Conservation (phyloP, 306 rosid species). For the Glycyrrhiza uralensis region DNA sequence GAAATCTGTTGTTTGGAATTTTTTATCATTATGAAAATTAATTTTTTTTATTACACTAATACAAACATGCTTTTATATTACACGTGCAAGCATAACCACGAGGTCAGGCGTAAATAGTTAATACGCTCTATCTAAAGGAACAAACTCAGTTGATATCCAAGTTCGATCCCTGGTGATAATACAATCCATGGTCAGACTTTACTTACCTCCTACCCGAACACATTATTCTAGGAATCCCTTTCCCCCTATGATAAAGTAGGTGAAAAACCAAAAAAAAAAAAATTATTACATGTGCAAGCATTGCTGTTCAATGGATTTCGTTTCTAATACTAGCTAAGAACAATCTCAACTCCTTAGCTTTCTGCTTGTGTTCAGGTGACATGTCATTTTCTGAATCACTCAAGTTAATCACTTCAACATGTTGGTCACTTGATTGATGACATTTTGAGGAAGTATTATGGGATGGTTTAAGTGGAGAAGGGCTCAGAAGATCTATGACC, state of each 20-base stretch:
- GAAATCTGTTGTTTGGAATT: neutral
- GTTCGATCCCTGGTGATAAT: no score
- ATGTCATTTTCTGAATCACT: constrained; percentile 66
- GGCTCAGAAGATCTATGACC: constrained; percentile 68
- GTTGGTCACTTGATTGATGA: constrained; percentile 27
- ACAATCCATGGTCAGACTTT: no score
- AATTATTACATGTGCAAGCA: neutral
- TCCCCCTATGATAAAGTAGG: no score
- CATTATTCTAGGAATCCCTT: no score
- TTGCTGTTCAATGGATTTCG: constrained; percentile 27
- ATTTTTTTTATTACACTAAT: neutral
- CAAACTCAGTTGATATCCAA: no score
- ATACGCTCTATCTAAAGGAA: no score
- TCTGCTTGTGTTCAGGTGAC: constrained; percentile 62
- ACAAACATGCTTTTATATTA: no score
- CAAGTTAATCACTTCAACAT: constrained; percentile 56
- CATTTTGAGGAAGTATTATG: neutral
- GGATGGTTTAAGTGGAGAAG: constrained; percentile 52
- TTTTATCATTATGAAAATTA: neutral
- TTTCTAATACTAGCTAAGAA: constrained; percentile 55
- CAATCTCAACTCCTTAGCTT: constrained; percentile 60
- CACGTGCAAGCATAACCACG: neutral
- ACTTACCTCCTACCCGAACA: no score
- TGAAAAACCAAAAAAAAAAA: no score
- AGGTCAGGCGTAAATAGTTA: no score